Conservation (phyloP, 2,329 filamentous ascomycete species). For the Hortaea sp. region DNA sequence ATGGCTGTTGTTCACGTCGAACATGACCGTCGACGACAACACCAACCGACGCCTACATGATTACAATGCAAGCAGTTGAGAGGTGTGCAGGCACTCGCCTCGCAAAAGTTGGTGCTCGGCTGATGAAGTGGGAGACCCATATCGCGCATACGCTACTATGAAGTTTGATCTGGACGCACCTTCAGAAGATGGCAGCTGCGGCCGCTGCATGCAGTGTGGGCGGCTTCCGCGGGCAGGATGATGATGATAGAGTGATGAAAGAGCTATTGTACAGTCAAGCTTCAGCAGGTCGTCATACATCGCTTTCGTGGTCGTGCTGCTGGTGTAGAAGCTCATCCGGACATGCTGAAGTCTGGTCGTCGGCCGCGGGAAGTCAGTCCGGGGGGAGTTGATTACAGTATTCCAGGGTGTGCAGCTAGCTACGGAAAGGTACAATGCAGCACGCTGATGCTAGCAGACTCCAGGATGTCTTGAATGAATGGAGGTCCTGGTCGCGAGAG, state of each 20-base stretch:
- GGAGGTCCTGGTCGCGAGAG: no score
- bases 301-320: not conserved
- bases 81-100: no score
- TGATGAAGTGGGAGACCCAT: not conserved
- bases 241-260: not conserved
- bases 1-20: constrained; percentile 14
- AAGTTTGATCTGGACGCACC: not conserved
- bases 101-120: not conserved
- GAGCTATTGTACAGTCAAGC: not conserved
- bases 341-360: no score
- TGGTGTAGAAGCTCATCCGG: no score
- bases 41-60: not conserved
- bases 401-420: no score
- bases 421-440: no score
- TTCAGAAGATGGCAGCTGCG: not conserved
- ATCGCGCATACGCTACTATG: not conserved
- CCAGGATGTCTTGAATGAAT: no score
- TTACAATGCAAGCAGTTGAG: not conserved
- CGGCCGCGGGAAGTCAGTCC: no score
- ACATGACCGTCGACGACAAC: constrained; percentile 7
- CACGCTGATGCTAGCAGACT: no score
- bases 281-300: not conserved
- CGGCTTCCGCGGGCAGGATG: not conserved
- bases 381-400: no score
- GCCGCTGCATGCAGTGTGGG: not conserved